phyloP scores from a whole-genome alignment of 2,329 filamentous ascomycete species.

The Exserohilum turcica region DNA sequence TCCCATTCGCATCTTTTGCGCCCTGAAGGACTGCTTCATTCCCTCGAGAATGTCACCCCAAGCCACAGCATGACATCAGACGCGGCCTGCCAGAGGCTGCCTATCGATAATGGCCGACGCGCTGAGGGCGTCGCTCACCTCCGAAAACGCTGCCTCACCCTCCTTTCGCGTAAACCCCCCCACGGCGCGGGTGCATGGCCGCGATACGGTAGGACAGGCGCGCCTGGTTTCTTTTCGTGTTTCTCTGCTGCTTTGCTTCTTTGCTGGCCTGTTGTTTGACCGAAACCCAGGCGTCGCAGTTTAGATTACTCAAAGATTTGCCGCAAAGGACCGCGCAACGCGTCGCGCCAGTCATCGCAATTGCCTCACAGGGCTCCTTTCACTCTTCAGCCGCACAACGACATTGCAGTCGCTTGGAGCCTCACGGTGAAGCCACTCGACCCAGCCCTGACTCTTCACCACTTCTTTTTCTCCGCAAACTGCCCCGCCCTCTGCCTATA shows the following conservation, averaged over 20 bases:
- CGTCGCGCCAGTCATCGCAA: conserved; percentile 12
- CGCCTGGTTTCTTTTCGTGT: background rate
- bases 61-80: conserved; percentile 13
- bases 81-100: conserved; percentile 8
- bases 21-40: conserved; percentile 2
- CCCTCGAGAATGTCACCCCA: conserved; percentile 3
- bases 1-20: background rate
- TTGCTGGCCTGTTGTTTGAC: background rate
- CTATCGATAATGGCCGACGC: conserved; percentile 25
- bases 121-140: background rate
- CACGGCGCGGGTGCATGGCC: conserved; percentile 11
- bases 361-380: conserved; percentile 9
- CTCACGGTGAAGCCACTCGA: conserved; percentile 6
- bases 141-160: conserved; percentile 1
- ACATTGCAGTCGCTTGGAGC: conserved; percentile 5
- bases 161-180: conserved; percentile 4
- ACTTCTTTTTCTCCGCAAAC: conserved; percentile 2
- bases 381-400: conserved; percentile 5
- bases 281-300: background rate
- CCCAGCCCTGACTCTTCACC: conserved; percentile 2
- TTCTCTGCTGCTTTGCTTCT: background rate
- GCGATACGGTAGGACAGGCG: conserved; percentile 9
- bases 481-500: background rate
- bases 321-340: conserved; percentile 9
- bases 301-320: background rate